Evolutionary conservation across 1,284 basidiomycete genomes (phyloP).

Genomic region (Trichosporon ovoides): DNA sequence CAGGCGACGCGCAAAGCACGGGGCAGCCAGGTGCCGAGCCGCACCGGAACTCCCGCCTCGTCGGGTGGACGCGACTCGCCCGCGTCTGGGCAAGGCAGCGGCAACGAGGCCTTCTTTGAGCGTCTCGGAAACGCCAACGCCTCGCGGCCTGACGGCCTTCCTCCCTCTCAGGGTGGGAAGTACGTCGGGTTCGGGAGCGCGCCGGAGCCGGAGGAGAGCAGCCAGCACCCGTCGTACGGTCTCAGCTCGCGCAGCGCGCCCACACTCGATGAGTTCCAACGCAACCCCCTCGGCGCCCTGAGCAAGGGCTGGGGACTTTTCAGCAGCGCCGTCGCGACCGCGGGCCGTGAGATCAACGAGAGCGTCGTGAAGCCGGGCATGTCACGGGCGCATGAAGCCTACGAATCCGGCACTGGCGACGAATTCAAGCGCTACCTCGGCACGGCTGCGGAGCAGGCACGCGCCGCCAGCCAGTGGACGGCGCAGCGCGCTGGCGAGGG

Average conservation of each 20-base stretch:
- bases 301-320: constrained; percentile 50
- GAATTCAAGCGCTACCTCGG: constrained; percentile 37
- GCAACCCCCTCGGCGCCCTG: constrained; percentile 43
- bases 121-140: constrained; percentile 44
- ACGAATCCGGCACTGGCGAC: constrained; percentile 24
- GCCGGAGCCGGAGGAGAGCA: constrained; percentile 23
- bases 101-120: constrained; percentile 49
- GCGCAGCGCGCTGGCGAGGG: constrained; percentile 39
- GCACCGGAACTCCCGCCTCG: constrained; percentile 17
- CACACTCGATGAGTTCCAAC: constrained; percentile 44
- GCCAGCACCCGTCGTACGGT: constrained; percentile 37
- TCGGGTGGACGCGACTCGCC: constrained; percentile 21
- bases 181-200: constrained; percentile 48
- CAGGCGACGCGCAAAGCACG: constrained; percentile 45
- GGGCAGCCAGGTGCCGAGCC: constrained; percentile 20
- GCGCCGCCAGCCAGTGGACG: constrained; percentile 35
- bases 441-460: constrained; percentile 27
- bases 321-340: constrained; percentile 40
- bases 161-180: constrained; percentile 47
- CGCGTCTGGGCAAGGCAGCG: constrained; percentile 8
- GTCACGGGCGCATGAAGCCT: constrained; percentile 29
- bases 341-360: constrained; percentile 44
- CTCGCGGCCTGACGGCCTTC: constrained; percentile 40
- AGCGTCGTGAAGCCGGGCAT: constrained; percentile 47
- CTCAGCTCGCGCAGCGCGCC: constrained; percentile 43